Conservation (phyloP, 2,329 filamentous ascomycete species). For the Byssothecium circinans region DNA sequence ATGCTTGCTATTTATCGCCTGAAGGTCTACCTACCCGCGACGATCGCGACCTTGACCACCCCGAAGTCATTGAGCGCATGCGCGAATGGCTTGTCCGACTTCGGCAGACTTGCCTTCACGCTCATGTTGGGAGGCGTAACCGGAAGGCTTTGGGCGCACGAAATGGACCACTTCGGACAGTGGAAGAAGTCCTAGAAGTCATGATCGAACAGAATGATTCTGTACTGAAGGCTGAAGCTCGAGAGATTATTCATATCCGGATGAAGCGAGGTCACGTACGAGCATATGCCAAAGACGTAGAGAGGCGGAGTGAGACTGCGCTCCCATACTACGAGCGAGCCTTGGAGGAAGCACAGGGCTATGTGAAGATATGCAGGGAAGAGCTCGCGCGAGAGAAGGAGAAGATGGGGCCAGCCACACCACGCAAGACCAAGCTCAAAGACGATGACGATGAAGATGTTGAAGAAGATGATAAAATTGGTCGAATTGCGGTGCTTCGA, state of each 20-base stretch:
- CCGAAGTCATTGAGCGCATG: slow-evolving; percentile 68
- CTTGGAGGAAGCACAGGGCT: slow-evolving; percentile 42
- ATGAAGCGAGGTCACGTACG: slow-evolving; percentile 75
- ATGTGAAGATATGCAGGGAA: slow-evolving; percentile 66
- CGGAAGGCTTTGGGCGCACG: slow-evolving; percentile 63
- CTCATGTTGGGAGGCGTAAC: slow-evolving; percentile 73
- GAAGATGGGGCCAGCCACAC: slow-evolving; percentile 25
- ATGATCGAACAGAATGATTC: slow-evolving; percentile 88
- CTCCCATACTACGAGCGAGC: slow-evolving; percentile 67
- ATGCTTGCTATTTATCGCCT: slow-evolving; percentile 65
- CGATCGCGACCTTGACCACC: slow-evolving; percentile 67
- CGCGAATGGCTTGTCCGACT: slow-evolving; percentile 75
- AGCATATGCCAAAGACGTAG: slow-evolving; percentile 68
- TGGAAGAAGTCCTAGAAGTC: slow-evolving; percentile 80
- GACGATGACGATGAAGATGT: slow-evolving; percentile 39
- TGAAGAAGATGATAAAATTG: slow-evolving; percentile 42
- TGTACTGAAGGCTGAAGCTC: slow-evolving; percentile 67
- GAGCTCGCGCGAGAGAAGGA: slow-evolving; percentile 59
- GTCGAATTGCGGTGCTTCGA: slow-evolving; percentile 60
- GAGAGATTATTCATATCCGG: slow-evolving; percentile 63
- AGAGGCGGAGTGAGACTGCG: slow-evolving; percentile 61
- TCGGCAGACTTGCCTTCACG: slow-evolving; percentile 82
- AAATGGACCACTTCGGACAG: slow-evolving; percentile 72
- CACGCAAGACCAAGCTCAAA: slow-evolving; percentile 24
- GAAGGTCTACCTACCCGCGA: slow-evolving; percentile 64